A percentile compares a stretch with the other conserved stretches of the same genome.
Evolutionary conservation across 2,329 filamentous ascomycete species (phyloP).

Genomic region (Albophoma yamanashiensis): DNA sequence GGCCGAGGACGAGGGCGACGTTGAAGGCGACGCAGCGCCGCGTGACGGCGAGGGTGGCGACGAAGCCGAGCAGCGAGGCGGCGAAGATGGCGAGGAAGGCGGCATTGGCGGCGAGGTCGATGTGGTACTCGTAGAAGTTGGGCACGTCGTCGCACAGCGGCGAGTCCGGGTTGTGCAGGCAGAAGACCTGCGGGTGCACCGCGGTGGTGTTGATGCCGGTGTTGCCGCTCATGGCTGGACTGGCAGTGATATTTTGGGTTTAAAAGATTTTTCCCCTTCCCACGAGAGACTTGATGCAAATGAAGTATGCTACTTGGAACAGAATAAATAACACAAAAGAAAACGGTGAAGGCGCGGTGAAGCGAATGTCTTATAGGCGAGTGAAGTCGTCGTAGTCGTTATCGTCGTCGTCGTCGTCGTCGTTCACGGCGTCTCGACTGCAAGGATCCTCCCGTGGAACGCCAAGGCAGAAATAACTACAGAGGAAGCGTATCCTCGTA

Average conservation of each 20-base stretch:
- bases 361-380: neutral
- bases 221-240: neutral
- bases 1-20: slow-evolving; percentile 41
- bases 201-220: neutral
- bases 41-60: slow-evolving; percentile 28
- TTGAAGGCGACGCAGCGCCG: slow-evolving; percentile 39
- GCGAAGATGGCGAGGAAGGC: slow-evolving; percentile 39
- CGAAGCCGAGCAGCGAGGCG: slow-evolving; percentile 28
- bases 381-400: neutral
- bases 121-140: slow-evolving; percentile 38
- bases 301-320: too few species aligned
- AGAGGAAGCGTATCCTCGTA: too few species aligned
- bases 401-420: too few species aligned
- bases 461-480: too few species aligned
- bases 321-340: too few species aligned
- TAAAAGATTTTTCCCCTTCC: too few species aligned
- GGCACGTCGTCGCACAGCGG: slow-evolving; percentile 19
- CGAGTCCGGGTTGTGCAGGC: slow-evolving; percentile 15
- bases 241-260: neutral
- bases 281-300: neutral
- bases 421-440: too few species aligned
- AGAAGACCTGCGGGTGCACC: slow-evolving; percentile 7
- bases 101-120: slow-evolving; percentile 39
- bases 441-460: too few species aligned
- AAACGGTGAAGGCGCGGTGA: neutral